Percentiles rank a stretch among this genome's conserved stretches.
Conservation (phyloP, 2,329 filamentous ascomycete species). For the Dothideomycetes sp. region DNA sequence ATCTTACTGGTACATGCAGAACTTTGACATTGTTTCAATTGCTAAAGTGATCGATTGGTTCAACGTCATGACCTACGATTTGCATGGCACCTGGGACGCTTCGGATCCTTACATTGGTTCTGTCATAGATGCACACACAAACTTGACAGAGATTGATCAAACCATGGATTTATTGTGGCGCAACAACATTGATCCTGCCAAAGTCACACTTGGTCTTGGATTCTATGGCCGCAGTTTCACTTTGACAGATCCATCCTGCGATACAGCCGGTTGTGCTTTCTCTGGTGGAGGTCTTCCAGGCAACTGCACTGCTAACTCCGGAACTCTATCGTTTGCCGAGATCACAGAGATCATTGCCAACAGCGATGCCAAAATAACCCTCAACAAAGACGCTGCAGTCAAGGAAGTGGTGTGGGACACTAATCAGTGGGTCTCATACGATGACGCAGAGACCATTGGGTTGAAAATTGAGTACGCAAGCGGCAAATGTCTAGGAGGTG, state of each 20-base stretch:
- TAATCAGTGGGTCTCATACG: conserved; percentile 30
- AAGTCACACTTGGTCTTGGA: conserved; percentile 30
- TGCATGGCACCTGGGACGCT: conserved; percentile 34
- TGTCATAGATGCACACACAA: conserved; percentile 30
- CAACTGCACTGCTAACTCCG: conserved; percentile 18
- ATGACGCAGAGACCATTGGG: conserved; percentile 25
- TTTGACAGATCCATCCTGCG: conserved; percentile 14
- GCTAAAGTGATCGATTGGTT: conserved; percentile 11
- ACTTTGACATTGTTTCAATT: conserved; percentile 10
- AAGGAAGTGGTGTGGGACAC: conserved; percentile 23
- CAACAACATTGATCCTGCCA: conserved; percentile 27
- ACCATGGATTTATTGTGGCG: conserved; percentile 37
- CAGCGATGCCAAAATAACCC: conserved; percentile 13
- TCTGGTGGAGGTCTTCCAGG: conserved; percentile 15
- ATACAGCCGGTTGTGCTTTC: conserved; percentile 13
- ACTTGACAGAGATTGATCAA: conserved; percentile 35
- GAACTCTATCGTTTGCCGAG: conserved; percentile 24
- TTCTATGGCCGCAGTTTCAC: conserved; percentile 35
- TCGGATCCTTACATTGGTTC: conserved; percentile 19
- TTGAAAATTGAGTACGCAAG: conserved; percentile 24
- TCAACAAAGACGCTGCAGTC: conserved; percentile 19
- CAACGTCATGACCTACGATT: conserved; percentile 37
- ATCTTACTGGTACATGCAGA: conserved; percentile 12
- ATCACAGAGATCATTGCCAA: conserved; percentile 22
- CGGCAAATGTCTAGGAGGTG: conserved; percentile 20